Evolutionary conservation across 2,329 filamentous ascomycete species (phyloP), one percentile per base, ranked within the genome.

Genomic region (Penicillium sp.): DNA sequence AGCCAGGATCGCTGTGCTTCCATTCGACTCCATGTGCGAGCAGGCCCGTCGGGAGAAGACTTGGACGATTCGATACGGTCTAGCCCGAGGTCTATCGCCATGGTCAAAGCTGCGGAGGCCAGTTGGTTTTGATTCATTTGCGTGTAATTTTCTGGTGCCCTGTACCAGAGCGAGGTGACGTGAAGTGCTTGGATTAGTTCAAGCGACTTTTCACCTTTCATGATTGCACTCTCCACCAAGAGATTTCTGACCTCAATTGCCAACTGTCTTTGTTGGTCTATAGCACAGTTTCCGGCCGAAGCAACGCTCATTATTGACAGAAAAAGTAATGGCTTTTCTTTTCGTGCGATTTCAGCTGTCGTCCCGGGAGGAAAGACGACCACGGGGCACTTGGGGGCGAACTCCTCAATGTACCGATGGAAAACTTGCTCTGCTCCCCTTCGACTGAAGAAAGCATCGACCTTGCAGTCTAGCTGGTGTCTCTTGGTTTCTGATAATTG

Each of bases 141-240:
- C 21, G n/a, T 31, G 43, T 53, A 53, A 9, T 27, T 27, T n/a
- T 56, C 54, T 7, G 49, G 49, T 38, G 54, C 49, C 29, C 54
- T 56, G 40, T 56, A 58, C 56, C 56, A 58, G 11, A 55, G 43
- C 11, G 53, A 45, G n/a, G 46, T 40, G 13, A 58, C 42, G 4
- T 39, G 46, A 16, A 58, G 42, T 4, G 56, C 56, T 40, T 58
- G 56, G 29, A 58, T 18, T 18, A 58, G 54, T 34, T 55, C 53
- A 2, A 58, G 29, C 9, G 53, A 58, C 24, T 54, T 55, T 22
- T 58, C 53, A 18, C 49, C 54, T 18, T 29, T 22, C 42, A 56
- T 22, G 24, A 56, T 56, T 3, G 49, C 54, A 47, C n/a, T 34
- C 13, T 58, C 45, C 47, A 42, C 29, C 27, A 55, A 24, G 29